phyloP scores from a whole-genome alignment of 2,329 filamentous ascomycete species.

The Aspergillus luchuensis region DNA sequence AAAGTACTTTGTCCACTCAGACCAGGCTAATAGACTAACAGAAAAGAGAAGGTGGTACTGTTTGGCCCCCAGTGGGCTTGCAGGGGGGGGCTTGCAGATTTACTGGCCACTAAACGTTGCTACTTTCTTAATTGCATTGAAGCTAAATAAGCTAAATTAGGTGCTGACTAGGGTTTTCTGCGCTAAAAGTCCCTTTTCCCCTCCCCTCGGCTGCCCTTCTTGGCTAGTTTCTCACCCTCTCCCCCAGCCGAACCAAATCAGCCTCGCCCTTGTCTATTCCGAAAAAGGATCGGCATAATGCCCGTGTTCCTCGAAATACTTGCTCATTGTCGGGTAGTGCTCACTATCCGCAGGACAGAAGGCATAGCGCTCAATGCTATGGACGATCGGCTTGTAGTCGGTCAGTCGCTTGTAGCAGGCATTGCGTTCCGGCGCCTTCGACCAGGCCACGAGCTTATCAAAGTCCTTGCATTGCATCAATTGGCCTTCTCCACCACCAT shows the following conservation, averaged over 20 bases:
- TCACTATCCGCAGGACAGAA: slow-evolving; percentile 3
- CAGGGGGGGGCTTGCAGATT: too few species aligned
- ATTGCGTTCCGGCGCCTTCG: slow-evolving; percentile 7
- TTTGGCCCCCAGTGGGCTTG: too few species aligned
- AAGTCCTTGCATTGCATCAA: slow-evolving; percentile 7
- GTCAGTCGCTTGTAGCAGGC: slow-evolving; percentile 7
- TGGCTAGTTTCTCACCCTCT: too few species aligned
- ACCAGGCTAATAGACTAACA: background rate
- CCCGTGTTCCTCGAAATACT: slow-evolving; percentile 9
- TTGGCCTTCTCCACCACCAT: slow-evolving; percentile 9
- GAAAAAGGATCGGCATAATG: slow-evolving; percentile 9
- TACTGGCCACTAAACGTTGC: too few species aligned
- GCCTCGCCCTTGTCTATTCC: too few species aligned
- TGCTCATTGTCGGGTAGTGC: slow-evolving; percentile 3
- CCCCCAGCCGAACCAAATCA: too few species aligned
- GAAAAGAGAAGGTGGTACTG: too few species aligned
- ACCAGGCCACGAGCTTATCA: slow-evolving; percentile 7
- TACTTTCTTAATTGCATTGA: too few species aligned
- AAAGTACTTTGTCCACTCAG: background rate
- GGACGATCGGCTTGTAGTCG: background rate
- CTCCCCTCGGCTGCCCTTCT: too few species aligned
- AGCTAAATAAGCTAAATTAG: too few species aligned
- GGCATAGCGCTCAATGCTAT: slow-evolving; percentile 7
- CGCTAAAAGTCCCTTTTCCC: too few species aligned
- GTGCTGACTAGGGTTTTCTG: too few species aligned